These are phyloP conservation scores for Sporothrix phasma DNA, from an alignment of 2,329 filamentous ascomycete species.

Conservation along the genomic window DNA sequence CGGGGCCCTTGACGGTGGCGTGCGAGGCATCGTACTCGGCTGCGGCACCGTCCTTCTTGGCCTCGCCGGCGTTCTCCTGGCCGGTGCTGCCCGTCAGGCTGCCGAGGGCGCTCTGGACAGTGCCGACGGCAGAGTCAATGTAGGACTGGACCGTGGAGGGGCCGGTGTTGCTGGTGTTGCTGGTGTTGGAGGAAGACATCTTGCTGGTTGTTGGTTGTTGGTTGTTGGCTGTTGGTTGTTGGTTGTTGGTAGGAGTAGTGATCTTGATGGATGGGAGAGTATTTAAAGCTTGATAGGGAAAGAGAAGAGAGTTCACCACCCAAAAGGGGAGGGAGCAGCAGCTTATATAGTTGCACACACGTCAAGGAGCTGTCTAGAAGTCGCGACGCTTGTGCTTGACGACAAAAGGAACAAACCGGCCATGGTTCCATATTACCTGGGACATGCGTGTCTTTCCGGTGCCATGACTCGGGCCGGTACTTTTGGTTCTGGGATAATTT, in stretches of 20 bases:
- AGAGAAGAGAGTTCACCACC: background rate
- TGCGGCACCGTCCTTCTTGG: constrained; percentile 54
- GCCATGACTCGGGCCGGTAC: background rate
- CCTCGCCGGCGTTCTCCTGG: constrained; percentile 56
- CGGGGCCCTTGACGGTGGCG: constrained; percentile 62
- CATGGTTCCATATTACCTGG: background rate
- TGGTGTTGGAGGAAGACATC: constrained; percentile 12
- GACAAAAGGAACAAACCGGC: background rate
- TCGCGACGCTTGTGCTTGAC: background rate
- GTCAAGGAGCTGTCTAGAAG: background rate
- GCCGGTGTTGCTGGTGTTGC: constrained; percentile 31
- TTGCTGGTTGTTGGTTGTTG: background rate
- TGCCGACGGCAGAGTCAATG: constrained; percentile 61
- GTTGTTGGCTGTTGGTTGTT: constrained; percentile 27
- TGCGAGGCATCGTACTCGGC: constrained; percentile 66
- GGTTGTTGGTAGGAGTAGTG: background rate
- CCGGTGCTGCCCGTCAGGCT: constrained; percentile 60
- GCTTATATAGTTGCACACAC: background rate
- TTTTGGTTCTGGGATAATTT: background rate
- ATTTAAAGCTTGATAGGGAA: background rate
- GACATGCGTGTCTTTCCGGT: background rate
- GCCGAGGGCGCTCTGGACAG: constrained; percentile 62
- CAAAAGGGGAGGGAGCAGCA: background rate
- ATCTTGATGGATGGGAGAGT: background rate
- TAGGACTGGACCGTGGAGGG: constrained; percentile 74